Evolutionary conservation across 495 filamentous ascomycete species (phyloP).

Genomic region (Xylaria longipes): DNA sequence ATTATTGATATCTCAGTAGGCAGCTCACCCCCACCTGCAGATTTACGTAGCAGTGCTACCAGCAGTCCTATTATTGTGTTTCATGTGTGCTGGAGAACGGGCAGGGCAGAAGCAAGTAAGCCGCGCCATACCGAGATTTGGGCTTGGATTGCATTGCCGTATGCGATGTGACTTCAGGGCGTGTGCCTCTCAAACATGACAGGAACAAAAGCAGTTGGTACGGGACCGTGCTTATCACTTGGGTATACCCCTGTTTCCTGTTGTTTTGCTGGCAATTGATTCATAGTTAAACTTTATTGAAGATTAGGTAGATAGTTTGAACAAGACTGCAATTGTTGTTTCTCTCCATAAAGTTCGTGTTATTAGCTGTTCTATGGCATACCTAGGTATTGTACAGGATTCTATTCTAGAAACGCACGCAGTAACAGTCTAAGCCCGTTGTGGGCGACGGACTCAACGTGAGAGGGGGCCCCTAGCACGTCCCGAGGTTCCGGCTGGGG

Average conservation of each 20-base stretch:
- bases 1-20: slow-evolving; percentile 14
- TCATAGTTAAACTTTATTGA: neutral
- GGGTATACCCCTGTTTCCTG: neutral
- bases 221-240: neutral
- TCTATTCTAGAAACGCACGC: neutral
- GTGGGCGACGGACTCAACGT: neutral
- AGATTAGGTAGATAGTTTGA: neutral
- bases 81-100: neutral
- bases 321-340: neutral
- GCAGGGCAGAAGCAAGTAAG: neutral
- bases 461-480: neutral
- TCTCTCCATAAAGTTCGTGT: neutral
- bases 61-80: neutral
- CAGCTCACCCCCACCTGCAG: neutral
- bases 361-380: neutral
- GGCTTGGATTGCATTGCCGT: slow-evolving; percentile 2
- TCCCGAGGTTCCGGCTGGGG: neutral
- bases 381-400: neutral
- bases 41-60: neutral
- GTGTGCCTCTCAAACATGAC: neutral
- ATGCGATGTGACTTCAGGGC: neutral
- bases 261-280: neutral
- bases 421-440: neutral
- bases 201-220: neutral
- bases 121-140: slow-evolving; percentile 6